A percentile compares a stretch with the other conserved stretches of the same genome.
Evolutionary conservation across 2,329 filamentous ascomycete species (phyloP).

Genomic region (Byssochlamys sp.): DNA sequence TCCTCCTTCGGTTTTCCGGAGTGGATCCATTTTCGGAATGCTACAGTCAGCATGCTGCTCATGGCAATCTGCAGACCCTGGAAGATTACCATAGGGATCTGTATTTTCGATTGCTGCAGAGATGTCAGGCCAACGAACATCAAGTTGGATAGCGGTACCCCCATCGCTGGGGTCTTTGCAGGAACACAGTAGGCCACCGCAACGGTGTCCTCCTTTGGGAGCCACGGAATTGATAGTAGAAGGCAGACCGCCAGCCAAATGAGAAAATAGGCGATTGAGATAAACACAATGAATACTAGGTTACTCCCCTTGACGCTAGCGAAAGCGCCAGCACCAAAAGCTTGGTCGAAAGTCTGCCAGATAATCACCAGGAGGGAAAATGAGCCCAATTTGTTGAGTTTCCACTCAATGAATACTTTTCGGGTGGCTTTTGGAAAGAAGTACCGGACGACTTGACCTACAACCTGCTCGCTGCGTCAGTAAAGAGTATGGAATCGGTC

Average conservation of each 20-base stretch:
- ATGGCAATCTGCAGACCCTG: constrained; percentile 37
- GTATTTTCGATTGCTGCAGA: constrained; percentile 48
- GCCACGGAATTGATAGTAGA: constrained; percentile 39
- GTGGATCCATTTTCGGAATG: constrained; percentile 31
- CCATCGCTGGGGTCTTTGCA: constrained; percentile 57
- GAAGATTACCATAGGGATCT: constrained; percentile 55
- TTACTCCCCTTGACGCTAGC: constrained; percentile 46
- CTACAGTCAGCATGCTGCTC: constrained; percentile 33
- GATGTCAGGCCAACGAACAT: constrained; percentile 52
- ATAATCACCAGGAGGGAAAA: constrained; percentile 32
- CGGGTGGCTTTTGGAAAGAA: constrained; percentile 41
- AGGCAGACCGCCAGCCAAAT: constrained; percentile 46
- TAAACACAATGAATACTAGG: constrained; percentile 45
- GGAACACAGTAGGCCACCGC: constrained; percentile 59
- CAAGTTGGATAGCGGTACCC: constrained; percentile 52
- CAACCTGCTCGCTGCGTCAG: constrained; percentile 15
- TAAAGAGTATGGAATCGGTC: background rate
- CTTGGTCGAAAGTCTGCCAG: constrained; percentile 58
- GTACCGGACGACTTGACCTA: constrained; percentile 48
- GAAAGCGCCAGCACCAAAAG: constrained; percentile 52
- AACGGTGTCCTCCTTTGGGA: constrained; percentile 50
- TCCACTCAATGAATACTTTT: constrained; percentile 39
- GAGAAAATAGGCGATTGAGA: background rate
- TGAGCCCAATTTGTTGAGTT: constrained; percentile 30
- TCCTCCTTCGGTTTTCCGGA: background rate